Base-by-base conservation (phyloP, 78 protist species). In the Chrysochromulina tobinii region DNA sequence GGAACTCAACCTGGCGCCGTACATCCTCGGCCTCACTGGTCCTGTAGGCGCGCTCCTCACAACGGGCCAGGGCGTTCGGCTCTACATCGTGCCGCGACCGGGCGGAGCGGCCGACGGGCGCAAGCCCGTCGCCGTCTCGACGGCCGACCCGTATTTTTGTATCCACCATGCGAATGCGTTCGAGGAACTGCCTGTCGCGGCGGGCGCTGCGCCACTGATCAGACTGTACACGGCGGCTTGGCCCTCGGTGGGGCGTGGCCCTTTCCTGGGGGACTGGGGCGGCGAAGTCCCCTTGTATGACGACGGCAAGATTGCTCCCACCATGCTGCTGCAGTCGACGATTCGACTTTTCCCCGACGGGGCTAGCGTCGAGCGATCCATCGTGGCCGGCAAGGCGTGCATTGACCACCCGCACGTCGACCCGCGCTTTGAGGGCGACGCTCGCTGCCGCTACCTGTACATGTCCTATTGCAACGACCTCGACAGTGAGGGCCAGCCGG, bases 401-500 rank as follows among this genome's bases (percentile, higher is more conserved):
- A 69, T 69, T 12, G 79, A 69, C 79, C 79, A 69, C 51, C 79
- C 79, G 20, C 79, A 69, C 79, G 38, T 23, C 79, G 79, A 69
- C 79, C 79, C 79, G 3, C 79, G 79, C 79, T 69, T 69, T 12
- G 79, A 69, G 25, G 79, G 79, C 9, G 79, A 69, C 51, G 51
- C 15, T 3, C 79, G 79, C 20, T 2, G 3, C 23, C 27, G 79
- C 50, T 69, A 69, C 51, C 4, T 38, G 50, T 69, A 25, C 79
- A 23, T 38, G 79, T 12, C 53, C 12, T 69, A 17, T 11, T 69
- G 55, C 51, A 69, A 69, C 51, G 75, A 23, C 12, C 67, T 61
- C 25, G 67, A 61, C 67, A 21, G 25, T 21, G 79, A 69, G 51
- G 79, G 79, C 12, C n/a, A 66, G 72, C 38, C 38, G 38, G 38